A percentile compares a stretch with the other conserved stretches of the same genome.
Conservation (phyloP, 2,329 filamentous ascomycete species). For the Scedosporium aurantiacum region DNA sequence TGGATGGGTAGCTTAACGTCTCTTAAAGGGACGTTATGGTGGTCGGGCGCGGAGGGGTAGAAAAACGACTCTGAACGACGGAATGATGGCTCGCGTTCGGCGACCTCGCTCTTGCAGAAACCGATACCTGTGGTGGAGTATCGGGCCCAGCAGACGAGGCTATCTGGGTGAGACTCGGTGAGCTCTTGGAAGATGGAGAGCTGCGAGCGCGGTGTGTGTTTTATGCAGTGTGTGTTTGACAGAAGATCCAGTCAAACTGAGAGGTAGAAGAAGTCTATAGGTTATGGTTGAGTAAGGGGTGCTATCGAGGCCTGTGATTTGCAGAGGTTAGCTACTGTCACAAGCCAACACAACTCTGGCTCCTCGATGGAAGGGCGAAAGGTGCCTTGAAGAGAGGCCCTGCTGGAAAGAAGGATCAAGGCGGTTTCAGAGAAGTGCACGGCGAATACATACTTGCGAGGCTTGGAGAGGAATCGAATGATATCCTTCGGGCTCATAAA, state of each 20-base stretch:
- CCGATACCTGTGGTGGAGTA: conserved; percentile 76
- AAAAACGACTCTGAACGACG: conserved; percentile 69
- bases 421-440: conserved; percentile 4
- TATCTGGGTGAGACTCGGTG: conserved; percentile 11
- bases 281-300: conserved; percentile 25
- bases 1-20: conserved; percentile 41
- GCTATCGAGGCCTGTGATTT: conserved; percentile 45
- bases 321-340: conserved; percentile 6
- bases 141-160: conserved; percentile 62
- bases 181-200: background rate
- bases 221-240: background rate
- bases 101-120: conserved; percentile 58
- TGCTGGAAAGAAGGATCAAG: conserved; percentile 4
- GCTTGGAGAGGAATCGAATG: conserved; percentile 87
- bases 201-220: background rate
- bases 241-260: background rate
- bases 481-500: conserved; percentile 83
- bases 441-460: conserved; percentile 63
- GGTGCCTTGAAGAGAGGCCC: background rate
- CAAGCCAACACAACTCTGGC: background rate
- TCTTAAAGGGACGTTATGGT: conserved; percentile 73
- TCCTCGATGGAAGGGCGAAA: background rate
- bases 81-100: conserved; percentile 66
- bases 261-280: background rate
- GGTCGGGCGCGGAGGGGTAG: conserved; percentile 75